phyloP scores from a whole-genome alignment of 345 rosid genomes.

The Citrus australasica region DNA sequence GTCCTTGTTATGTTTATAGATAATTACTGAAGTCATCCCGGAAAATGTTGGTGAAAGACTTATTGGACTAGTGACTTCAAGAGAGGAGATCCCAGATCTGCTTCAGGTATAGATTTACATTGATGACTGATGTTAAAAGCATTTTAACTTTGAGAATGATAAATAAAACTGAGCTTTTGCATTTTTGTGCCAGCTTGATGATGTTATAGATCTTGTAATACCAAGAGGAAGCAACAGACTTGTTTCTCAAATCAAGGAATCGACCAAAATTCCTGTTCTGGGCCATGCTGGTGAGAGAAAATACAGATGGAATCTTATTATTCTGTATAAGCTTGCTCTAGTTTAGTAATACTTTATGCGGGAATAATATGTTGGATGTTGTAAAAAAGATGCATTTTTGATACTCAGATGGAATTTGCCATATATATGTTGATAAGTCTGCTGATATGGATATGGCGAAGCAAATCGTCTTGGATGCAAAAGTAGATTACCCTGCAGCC shows the following conservation, averaged over 20 bases:
- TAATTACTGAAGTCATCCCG: conserved; percentile 89
- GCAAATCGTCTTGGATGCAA: conserved; percentile 83
- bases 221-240: conserved; percentile 98
- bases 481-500: conserved; percentile 94
- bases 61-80: conserved; percentile 89
- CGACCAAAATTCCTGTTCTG: conserved; percentile 94
- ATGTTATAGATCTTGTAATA: conserved; percentile 96
- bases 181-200: conserved; percentile 77
- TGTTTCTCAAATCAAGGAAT: conserved; percentile 82
- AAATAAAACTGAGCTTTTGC: conserved; percentile 15
- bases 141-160: conserved; percentile 3
- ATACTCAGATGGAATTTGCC: conserved; percentile 92
- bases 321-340: not conserved
- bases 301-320: not conserved
- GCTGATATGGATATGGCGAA: conserved; percentile 82
- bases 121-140: conserved; percentile 5
- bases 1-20: conserved; percentile 36
- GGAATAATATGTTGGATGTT: conserved; percentile 6
- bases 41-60: conserved; percentile 70
- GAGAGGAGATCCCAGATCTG: conserved; percentile 96
- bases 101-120: conserved; percentile 57
- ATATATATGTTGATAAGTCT: conserved; percentile 82
- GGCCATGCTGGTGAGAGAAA: conserved; percentile 87
- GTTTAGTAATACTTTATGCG: not conserved
- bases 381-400: conserved; percentile 8